Base-by-base conservation (phyloP, 306 rosid genomes). In the Corylus avellana region DNA sequence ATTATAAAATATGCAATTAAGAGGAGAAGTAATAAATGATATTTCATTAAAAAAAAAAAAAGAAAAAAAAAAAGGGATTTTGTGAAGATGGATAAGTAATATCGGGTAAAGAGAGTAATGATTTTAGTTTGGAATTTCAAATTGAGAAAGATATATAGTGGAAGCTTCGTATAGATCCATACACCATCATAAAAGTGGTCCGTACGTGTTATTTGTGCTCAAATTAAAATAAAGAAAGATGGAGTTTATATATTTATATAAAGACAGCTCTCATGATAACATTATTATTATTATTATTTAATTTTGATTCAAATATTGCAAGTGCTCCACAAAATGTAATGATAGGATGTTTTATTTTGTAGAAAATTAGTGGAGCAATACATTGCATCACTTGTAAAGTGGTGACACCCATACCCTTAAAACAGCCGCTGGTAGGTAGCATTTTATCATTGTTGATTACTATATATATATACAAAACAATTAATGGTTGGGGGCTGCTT, bases 321-420 rank as follows among this genome's bases (percentile, higher is more conserved):
- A 59, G 66, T 10, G 29, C 27, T 59, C 66, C 13, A 59, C 37
- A 25, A 59, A 59, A 59, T 20, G 66, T 11, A 59, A 29, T 1
- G 29, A 25, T 59, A 10, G 66, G 66, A 25, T 25, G 1, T 25
- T 59, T 25, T 10, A 12, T 29, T 27, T 29, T 54, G 5, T 13
- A 7, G 12, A 39, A 46, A 69, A 69, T n/a, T 12, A 18, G 53
- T 9, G 73, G 53, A n/a, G n/a, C 16, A 22, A 22, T 79, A 75
- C 74, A 76, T 77, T 76, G 79, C 66, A 77, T 76, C 73, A 50
- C 75, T 54, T 16, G 42, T 29, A 73, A 64, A 80, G 84, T 59
- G 62, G 67, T 75, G 82, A 42, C 79, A 77, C 61, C 76, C 56
- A 53, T 12, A 70, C 17, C 14, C 61, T 70, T 54, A 51, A n/a